phyloP scores from a whole-genome alignment of 495 filamentous ascomycete genomes.

The Podospora fimiseda region DNA sequence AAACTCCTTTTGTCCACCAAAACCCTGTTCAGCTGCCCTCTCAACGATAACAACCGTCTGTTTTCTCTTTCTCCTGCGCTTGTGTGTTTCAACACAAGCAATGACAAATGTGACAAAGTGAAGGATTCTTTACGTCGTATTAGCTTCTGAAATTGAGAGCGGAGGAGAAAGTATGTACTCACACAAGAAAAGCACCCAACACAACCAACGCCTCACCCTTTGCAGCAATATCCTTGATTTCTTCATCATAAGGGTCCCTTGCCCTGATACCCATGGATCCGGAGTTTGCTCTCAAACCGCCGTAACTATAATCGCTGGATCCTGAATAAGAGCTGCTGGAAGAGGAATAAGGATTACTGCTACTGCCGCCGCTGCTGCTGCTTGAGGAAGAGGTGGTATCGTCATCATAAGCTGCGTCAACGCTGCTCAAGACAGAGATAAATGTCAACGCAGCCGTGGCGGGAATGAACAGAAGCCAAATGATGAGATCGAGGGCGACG shows the following conservation, averaged over 20 bases:
- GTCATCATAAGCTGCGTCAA: too few species aligned
- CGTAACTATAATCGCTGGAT: too few species aligned
- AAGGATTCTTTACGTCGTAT: too few species aligned
- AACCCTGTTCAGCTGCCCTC: too few species aligned
- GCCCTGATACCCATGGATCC: not conserved
- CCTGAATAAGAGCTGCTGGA: not conserved
- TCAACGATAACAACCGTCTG: too few species aligned
- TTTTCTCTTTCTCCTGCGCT: not conserved
- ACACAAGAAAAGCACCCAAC: not conserved
- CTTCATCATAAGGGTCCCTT: not conserved
- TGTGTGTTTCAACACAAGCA: not conserved
- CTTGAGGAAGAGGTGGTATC: too few species aligned
- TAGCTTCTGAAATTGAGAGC: too few species aligned
- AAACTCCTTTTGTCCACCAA: too few species aligned
- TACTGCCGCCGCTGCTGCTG: not conserved
- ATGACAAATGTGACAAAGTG: not conserved
- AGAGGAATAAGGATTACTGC: not conserved
- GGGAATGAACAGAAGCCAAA: conserved; percentile 9
- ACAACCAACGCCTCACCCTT: not conserved
- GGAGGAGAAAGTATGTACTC: not conserved
- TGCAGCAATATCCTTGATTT: not conserved
- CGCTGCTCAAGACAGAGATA: not conserved
- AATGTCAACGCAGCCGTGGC: not conserved
- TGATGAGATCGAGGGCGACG: conserved; percentile 14
- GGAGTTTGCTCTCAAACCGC: too few species aligned